Evolutionary conservation across 23 red algal species (phyloP).

Genomic region (Cyanidium caldarium): DNA sequence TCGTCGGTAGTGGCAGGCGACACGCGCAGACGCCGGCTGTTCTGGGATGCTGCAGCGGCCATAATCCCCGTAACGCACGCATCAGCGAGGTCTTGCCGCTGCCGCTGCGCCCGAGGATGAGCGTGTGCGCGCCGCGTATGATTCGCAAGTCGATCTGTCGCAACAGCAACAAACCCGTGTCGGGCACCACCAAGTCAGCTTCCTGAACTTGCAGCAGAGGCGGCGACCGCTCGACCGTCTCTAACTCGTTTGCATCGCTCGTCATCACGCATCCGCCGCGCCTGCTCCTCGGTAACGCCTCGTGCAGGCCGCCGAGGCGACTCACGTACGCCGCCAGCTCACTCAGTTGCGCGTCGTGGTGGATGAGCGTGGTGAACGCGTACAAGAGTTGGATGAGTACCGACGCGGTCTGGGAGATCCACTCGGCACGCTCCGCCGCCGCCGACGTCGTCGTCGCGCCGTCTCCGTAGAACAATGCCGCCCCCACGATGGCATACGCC

Average conservation of each 20-base stretch:
- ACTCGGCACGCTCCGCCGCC: conserved; percentile 39
- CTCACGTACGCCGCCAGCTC: conserved; percentile 28
- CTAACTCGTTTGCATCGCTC: no score
- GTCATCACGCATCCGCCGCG: no score
- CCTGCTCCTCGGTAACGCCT: no score
- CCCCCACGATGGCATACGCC: conserved; percentile 41
- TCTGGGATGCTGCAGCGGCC: not conserved
- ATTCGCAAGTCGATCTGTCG: not conserved
- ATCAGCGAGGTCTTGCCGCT: not conserved
- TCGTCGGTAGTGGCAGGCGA: not conserved
- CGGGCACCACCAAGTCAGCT: not conserved
- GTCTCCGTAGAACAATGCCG: conserved; percentile 15
- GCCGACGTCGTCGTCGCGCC: conserved; percentile 2
- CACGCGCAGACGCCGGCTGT: not conserved
- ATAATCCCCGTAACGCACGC: not conserved
- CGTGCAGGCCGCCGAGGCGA: conserved; percentile 15
- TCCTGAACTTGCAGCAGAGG: not conserved
- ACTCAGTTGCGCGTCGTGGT: conserved; percentile 25
- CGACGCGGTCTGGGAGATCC: conserved; percentile 60
- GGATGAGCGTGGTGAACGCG: conserved; percentile 51
- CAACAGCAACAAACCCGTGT: not conserved
- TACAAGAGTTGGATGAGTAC: conserved; percentile 66
- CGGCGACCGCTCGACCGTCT: no score
- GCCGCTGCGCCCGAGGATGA: not conserved
- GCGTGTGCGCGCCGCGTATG: not conserved